Evolutionary conservation across 2,329 filamentous ascomycete species (phyloP), one percentile per base, ranked within the genome.

Genomic region (Pseudonectria foliicola): DNA sequence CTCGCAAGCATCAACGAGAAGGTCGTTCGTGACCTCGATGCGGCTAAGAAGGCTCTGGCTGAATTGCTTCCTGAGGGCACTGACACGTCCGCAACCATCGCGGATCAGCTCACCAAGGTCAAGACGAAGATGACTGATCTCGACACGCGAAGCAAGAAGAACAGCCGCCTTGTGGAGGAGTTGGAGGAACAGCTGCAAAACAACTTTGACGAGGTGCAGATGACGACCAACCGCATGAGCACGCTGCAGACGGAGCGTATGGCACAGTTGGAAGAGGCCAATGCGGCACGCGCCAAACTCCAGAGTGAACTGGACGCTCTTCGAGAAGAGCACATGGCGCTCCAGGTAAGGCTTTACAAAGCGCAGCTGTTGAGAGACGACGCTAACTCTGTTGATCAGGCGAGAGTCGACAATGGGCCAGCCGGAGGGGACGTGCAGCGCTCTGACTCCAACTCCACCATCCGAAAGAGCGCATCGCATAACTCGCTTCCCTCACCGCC

Each of bases 141-240:
- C 14, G 73, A 81, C 50, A 68, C 60, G 27, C 72, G 72, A 63
- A 94, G 93, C 69, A 82, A 87, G 67, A 95, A 94, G 72, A 93
- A 92, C 60, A 84, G 85, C 27, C 80, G 87, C 14, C 70, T 98
- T 10, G 86, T 98, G 7, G 87, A 96, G 58, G 90, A 98, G 63
- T 79, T 98, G 5, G 92, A 98, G 62, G 90, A 96, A 52, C 92
- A 98, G 61, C 78, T 98, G 35, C 89, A 90, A 55, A 86, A 75
- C 57, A 95, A 92, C 64, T 98, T 88, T 61, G 92, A 98, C 54
- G 85, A 95, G 57, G 88, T 90, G 40, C 86, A 95, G 55, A 70
- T 78, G 40, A 80, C 82, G 10, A 88, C 77, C 59, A 94, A 95
- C 64, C 80, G 90, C 35, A 67, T 96, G 34, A 95, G 89, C 34